Evolutionary conservation across 225 moss, liverwort and hornwort species (phyloP).

Genomic region (Physcomitrium patens): DNA sequence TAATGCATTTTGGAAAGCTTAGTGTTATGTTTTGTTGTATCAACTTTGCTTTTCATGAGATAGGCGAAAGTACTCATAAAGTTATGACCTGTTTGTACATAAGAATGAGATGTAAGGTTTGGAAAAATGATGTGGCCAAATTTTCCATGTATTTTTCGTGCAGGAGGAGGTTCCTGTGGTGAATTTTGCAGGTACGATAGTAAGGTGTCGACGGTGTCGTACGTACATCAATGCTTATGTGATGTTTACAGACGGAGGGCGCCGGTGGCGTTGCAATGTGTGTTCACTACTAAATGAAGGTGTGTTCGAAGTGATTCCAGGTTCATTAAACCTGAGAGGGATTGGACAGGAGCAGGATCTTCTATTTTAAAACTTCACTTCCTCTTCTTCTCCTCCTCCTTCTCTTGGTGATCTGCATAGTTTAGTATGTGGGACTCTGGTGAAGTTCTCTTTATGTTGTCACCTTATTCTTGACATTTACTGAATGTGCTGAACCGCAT

Average conservation of each 20-base stretch:
- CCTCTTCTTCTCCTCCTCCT: too few relatives aligned
- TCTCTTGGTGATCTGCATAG: background rate
- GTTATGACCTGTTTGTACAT: background rate
- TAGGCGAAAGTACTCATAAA: background rate
- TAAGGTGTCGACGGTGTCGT: conserved; percentile 93
- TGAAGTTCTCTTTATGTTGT: background rate
- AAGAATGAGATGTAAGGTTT: background rate
- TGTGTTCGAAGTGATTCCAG: conserved; percentile 28
- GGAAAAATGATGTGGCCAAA: conserved; percentile 19
- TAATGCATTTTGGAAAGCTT: background rate
- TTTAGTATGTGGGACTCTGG: background rate
- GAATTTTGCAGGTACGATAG: conserved; percentile 82
- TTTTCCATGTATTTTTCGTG: conserved; percentile 22
- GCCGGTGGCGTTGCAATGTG: conserved; percentile 98
- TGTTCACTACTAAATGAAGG: conserved; percentile 93
- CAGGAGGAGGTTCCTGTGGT: conserved; percentile 99
- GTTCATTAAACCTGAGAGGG: background rate
- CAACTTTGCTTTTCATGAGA: background rate
- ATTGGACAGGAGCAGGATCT: background rate
- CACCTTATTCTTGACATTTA: background rate
- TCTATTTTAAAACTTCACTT: background rate
- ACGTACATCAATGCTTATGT: conserved; percentile 91
- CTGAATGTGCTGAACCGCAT: background rate
- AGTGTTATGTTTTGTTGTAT: background rate
- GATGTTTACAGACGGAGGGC: conserved; percentile 91